phyloP scores from a whole-genome alignment of 257 asterid species.

The Salvia miltiorrhiza region DNA sequence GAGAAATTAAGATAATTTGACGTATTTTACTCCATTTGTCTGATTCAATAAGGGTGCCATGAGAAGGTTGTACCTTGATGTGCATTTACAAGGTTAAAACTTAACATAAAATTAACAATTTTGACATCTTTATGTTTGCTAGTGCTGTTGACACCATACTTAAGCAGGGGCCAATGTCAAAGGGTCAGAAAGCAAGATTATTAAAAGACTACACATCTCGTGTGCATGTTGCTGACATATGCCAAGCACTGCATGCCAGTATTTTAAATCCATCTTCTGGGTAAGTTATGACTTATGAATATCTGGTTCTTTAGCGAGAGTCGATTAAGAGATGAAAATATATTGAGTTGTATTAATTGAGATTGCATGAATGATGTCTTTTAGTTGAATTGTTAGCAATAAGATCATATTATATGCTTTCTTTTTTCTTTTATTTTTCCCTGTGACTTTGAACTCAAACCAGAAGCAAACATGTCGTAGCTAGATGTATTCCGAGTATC shows the following conservation, averaged over 20 bases:
- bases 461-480: not conserved
- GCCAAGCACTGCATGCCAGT: constrained; percentile 81
- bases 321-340: not conserved
- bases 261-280: constrained; percentile 52
- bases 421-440: not conserved
- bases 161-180: constrained; percentile 56
- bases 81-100: not conserved
- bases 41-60: not conserved
- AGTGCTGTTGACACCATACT: constrained; percentile 91
- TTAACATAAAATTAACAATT: not conserved
- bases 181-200: constrained; percentile 53
- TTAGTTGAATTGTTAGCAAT: not conserved
- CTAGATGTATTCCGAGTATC: not conserved
- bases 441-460: not conserved
- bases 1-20: not conserved
- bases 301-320: not conserved
- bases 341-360: not conserved
- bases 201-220: constrained; percentile 66
- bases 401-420: not conserved
- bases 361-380: not conserved
- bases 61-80: not conserved
- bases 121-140: constrained; percentile 2
- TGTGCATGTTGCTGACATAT: constrained; percentile 80
- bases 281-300: constrained; percentile 29
- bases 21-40: not conserved